Evolutionary conservation across 257 asterid species (phyloP).

Genomic region (Plantago major): DNA sequence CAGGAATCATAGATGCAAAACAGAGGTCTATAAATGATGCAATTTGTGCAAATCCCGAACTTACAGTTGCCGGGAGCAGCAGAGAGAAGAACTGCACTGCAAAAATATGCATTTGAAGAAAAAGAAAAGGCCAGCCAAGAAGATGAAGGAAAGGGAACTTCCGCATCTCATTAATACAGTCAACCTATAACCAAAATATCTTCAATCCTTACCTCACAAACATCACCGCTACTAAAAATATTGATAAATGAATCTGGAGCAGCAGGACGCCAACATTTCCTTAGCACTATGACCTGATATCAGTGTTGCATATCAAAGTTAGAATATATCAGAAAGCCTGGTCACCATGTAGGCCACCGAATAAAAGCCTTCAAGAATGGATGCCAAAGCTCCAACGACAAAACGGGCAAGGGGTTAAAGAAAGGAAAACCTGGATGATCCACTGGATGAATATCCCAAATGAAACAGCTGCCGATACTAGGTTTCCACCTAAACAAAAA

Average conservation of each 20-base stretch:
- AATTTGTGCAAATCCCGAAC: slow-evolving; percentile 42
- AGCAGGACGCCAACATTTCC: slow-evolving; percentile 20
- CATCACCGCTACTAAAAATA: slow-evolving; percentile 26
- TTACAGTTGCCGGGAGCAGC: slow-evolving; percentile 40
- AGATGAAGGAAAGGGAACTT: slow-evolving; percentile 7
- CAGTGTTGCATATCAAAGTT: background rate
- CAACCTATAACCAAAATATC: slow-evolving; percentile 3
- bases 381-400: background rate
- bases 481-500: slow-evolving; percentile 28
- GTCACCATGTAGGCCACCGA: background rate
- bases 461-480: slow-evolving; percentile 34
- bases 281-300: slow-evolving; percentile 30
- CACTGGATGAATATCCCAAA: slow-evolving; percentile 38
- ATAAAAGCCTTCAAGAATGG: background rate
- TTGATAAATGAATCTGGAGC: slow-evolving; percentile 28
- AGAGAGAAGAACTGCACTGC: slow-evolving; percentile 35
- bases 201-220: slow-evolving; percentile 29
- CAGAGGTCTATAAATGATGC: slow-evolving; percentile 46
- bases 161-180: background rate
- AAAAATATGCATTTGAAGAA: slow-evolving; percentile 1
- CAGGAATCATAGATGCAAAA: slow-evolving; percentile 41
- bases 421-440: slow-evolving; percentile 31
- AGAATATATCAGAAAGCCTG: slow-evolving; percentile 14
- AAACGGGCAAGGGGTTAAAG: background rate
- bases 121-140: background rate